Conservation (phyloP, 345 rosid genomes). For the Geranium rotundifolium region DNA sequence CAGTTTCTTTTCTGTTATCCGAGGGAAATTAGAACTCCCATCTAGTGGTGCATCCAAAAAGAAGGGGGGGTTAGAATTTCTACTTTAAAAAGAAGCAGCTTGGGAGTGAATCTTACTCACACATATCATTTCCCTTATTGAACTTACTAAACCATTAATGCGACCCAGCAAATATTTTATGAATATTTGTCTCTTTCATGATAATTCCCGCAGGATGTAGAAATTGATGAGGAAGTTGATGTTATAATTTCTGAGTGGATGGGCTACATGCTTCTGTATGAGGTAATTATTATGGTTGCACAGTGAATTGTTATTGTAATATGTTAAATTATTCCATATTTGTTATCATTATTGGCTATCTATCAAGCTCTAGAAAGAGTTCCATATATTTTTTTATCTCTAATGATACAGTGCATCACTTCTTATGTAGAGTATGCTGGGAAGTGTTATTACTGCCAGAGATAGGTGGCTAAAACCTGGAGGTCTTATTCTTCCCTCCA, state of each 20-base stretch:
- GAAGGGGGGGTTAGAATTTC: not conserved
- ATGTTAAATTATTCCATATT: not conserved
- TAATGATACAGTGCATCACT: slow-evolving; percentile 1
- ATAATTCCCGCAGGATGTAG: slow-evolving; percentile 66
- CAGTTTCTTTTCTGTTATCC: not conserved
- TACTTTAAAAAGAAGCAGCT: too few species aligned
- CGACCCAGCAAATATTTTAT: slow-evolving; percentile 2
- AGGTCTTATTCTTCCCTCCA: not conserved
- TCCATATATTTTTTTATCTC: too few species aligned
- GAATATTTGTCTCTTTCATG: not conserved
- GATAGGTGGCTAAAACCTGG: not conserved
- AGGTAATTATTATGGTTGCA: slow-evolving; percentile 37
- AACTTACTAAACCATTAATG: slow-evolving; percentile 7
- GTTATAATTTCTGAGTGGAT: slow-evolving; percentile 97
- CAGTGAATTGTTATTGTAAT: slow-evolving; percentile 5
- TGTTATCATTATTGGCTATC: not conserved
- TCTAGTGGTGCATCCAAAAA: not conserved
- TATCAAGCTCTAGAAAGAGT: too few species aligned
- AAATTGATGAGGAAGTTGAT: slow-evolving; percentile 89
- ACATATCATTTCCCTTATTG: not conserved
- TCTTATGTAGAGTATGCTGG: slow-evolving; percentile 78
- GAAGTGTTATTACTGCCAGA: slow-evolving; percentile 81
- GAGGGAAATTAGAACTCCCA: not conserved
- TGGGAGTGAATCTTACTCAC: too few species aligned
- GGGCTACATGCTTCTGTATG: slow-evolving; percentile 98